Percentiles rank a stretch among this genome's conserved stretches.
These are phyloP conservation scores for Capsicum rhomboideum DNA, from an alignment of 257 asterid species.

Conservation along the genomic window DNA sequence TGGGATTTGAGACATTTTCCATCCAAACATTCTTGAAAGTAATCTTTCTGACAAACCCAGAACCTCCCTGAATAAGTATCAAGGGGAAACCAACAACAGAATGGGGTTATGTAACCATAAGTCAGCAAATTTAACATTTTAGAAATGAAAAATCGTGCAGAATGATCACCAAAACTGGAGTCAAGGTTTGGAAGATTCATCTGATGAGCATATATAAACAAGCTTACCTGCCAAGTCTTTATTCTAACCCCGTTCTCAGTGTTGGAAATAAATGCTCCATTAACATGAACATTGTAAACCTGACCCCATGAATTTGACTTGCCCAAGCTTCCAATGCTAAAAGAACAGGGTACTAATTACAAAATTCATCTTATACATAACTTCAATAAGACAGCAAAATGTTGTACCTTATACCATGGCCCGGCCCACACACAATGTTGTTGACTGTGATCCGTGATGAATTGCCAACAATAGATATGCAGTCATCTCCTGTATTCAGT, in stretches of 20 bases:
- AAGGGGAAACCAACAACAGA: not conserved
- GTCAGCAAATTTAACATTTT: not conserved
- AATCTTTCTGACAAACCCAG: slow-evolving; percentile 64
- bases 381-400: not conserved
- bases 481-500: slow-evolving; percentile 68
- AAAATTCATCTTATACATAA: not conserved
- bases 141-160: not conserved
- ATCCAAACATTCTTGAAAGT: slow-evolving; percentile 54
- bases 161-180: not conserved
- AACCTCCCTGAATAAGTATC: slow-evolving; percentile 54
- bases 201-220: not conserved
- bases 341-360: not conserved
- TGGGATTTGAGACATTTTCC: slow-evolving; percentile 87
- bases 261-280: slow-evolving; percentile 39
- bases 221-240: slow-evolving; percentile 87
- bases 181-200: not conserved
- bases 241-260: slow-evolving; percentile 75
- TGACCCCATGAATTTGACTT: slow-evolving; percentile 36
- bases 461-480: slow-evolving; percentile 85
- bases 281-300: slow-evolving; percentile 52
- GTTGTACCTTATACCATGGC: slow-evolving; percentile 85
- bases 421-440: slow-evolving; percentile 48
- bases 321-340: slow-evolving; percentile 90
- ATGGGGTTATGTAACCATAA: not conserved
- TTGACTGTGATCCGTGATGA: slow-evolving; percentile 50